These are phyloP conservation scores for Musa beccarii DNA, from an alignment of 176 grass and related monocot genomes.

Conservation along the genomic window DNA sequence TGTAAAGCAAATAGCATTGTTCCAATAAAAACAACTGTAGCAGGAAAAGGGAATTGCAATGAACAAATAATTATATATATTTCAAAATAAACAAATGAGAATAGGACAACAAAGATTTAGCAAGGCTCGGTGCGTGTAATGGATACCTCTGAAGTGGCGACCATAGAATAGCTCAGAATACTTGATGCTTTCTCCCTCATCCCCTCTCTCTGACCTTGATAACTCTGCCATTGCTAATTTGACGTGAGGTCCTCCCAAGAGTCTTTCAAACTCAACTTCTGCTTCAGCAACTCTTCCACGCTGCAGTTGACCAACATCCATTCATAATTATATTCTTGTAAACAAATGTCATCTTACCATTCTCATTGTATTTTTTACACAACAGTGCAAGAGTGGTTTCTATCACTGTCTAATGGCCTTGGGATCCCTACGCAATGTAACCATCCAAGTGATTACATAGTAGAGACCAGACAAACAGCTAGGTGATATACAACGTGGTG, in stretches of 20 bases:
- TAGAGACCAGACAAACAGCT: too few species aligned
- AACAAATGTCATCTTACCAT: neutral
- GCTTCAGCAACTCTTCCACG: slow-evolving; percentile 80
- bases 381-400: neutral
- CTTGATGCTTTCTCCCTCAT: slow-evolving; percentile 83
- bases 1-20: slow-evolving; percentile 98
- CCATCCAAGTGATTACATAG: neutral
- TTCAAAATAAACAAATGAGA: neutral
- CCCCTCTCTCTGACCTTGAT: slow-evolving; percentile 62
- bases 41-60: slow-evolving; percentile 72
- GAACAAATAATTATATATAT: slow-evolving; percentile 32
- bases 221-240: slow-evolving; percentile 89
- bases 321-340: neutral
- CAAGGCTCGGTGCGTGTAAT: neutral
- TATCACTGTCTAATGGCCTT: too few species aligned
- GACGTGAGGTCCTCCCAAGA: slow-evolving; percentile 75
- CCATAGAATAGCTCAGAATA: slow-evolving; percentile 83
- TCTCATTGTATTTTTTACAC: neutral
- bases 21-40: slow-evolving; percentile 99
- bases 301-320: slow-evolving; percentile 26
- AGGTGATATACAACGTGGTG: neutral
- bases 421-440: neutral
- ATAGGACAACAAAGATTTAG: neutral
- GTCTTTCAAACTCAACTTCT: slow-evolving; percentile 79
- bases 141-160: slow-evolving; percentile 67